Evolutionary conservation across 2,329 filamentous ascomycete species (phyloP).

Genomic region (Hypoxylon sp.): DNA sequence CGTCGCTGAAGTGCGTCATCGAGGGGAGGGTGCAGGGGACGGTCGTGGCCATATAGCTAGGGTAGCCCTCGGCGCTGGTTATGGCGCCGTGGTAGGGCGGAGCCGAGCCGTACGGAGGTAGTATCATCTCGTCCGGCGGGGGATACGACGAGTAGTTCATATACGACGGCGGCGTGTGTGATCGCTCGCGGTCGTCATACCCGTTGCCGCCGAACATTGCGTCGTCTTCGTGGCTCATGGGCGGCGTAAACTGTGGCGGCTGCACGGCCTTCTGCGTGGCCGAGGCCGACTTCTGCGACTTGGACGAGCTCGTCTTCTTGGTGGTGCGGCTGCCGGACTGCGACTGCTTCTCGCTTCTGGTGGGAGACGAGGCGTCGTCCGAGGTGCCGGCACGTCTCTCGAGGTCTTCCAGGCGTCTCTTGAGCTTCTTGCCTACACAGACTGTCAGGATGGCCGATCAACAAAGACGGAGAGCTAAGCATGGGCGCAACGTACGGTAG

Average conservation of each 20-base stretch:
- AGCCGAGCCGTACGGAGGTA: slow-evolving; percentile 65
- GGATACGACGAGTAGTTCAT: slow-evolving; percentile 74
- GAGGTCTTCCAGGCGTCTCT: slow-evolving; percentile 85
- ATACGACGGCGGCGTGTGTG: slow-evolving; percentile 71
- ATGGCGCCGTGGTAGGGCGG: slow-evolving; percentile 60
- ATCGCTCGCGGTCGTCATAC: slow-evolving; percentile 73
- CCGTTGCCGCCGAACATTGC: slow-evolving; percentile 66
- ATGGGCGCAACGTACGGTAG: slow-evolving; percentile 71
- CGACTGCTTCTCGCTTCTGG: slow-evolving; percentile 50
- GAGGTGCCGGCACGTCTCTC: slow-evolving; percentile 75
- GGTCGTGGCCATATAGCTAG: slow-evolving; percentile 64
- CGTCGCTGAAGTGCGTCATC: slow-evolving; percentile 69
- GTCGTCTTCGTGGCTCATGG: slow-evolving; percentile 69
- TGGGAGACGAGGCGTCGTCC: slow-evolving; percentile 49
- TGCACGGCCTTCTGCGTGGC: slow-evolving; percentile 50
- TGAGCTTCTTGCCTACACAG: slow-evolving; percentile 82
- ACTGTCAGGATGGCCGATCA: slow-evolving; percentile 14
- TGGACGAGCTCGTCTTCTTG: slow-evolving; percentile 59
- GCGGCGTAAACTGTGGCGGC: slow-evolving; percentile 67
- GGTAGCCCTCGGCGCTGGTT: slow-evolving; percentile 60
- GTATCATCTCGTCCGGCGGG: slow-evolving; percentile 69
- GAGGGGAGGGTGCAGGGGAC: slow-evolving; percentile 68
- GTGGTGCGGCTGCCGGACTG: slow-evolving; percentile 46
- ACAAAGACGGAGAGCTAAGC: background rate
- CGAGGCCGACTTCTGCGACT: slow-evolving; percentile 48